Percentiles rank a stretch among this genome's conserved stretches.
phyloP scores from a whole-genome alignment of 2,329 filamentous ascomycete genomes.

The Fusarium napiforme region DNA sequence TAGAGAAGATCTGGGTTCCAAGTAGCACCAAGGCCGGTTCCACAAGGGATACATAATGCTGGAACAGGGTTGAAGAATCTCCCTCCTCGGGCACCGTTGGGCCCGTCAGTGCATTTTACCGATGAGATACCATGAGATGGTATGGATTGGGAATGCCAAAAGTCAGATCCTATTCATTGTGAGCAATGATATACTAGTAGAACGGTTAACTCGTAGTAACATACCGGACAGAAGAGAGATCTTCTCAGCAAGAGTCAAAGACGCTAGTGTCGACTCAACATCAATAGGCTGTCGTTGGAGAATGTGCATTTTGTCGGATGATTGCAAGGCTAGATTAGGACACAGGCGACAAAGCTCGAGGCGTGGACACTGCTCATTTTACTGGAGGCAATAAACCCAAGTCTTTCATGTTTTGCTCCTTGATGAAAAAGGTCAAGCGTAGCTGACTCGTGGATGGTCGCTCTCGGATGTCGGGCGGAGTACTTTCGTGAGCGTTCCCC shows the following conservation, averaged over 20 bases:
- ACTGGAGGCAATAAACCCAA: not conserved
- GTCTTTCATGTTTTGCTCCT: not conserved
- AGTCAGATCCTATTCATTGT: not conserved
- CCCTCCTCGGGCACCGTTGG: conserved; percentile 27
- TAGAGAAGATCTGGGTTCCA: conserved; percentile 48
- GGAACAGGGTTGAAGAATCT: conserved; percentile 28
- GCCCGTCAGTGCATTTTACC: conserved; percentile 26
- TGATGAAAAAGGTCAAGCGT: not conserved
- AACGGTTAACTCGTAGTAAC: accelerated
- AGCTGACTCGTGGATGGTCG: not conserved
- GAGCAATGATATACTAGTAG: not conserved
- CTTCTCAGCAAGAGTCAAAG: conserved; percentile 19
- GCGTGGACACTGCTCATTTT: not conserved
- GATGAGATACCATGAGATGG: not conserved
- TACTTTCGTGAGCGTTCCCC: not conserved
- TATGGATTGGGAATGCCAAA: conserved; percentile 13
- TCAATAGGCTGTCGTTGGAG: conserved; percentile 11
- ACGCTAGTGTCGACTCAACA: conserved; percentile 13
- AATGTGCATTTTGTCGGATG: conserved; percentile 4
- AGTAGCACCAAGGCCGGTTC: conserved; percentile 50
- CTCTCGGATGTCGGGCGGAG: not conserved
- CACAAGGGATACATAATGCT: conserved; percentile 33
- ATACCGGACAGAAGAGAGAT: conserved; percentile 18
- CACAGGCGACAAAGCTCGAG: not conserved
- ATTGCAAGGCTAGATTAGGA: not conserved